phyloP scores from a whole-genome alignment of 1,139 yeast genomes.

The Yamadazyma friedrichii region DNA sequence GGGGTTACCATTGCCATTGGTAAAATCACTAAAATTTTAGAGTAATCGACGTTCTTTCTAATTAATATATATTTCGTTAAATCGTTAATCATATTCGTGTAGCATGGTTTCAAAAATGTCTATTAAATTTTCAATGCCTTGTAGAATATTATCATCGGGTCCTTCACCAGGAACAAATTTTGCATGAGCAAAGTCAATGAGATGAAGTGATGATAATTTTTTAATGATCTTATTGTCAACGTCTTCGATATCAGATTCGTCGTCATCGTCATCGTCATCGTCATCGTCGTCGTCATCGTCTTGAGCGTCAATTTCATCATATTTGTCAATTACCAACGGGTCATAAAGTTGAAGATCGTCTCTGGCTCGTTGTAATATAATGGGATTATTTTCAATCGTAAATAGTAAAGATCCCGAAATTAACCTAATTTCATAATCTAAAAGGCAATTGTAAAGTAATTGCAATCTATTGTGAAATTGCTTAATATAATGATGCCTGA shows the following conservation, averaged over 20 bases:
- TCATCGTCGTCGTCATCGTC: slow-evolving; percentile 33
- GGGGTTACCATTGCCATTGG: slow-evolving; percentile 98
- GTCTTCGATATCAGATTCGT: slow-evolving; percentile 22
- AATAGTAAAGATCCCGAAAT: slow-evolving; percentile 75
- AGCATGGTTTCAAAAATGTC: slow-evolving; percentile 29
- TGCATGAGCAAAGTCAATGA: slow-evolving; percentile 93
- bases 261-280: slow-evolving; percentile 22
- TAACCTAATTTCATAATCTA: slow-evolving; percentile 62
- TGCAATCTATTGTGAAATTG: slow-evolving; percentile 59
- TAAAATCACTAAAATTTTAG: slow-evolving; percentile 76
- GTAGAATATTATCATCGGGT: slow-evolving; percentile 65
- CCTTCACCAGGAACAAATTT: slow-evolving; percentile 62
- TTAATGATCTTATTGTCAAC: slow-evolving; percentile 17
- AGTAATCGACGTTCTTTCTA: slow-evolving; percentile 10
- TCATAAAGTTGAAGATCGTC: slow-evolving; percentile 21
- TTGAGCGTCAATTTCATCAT: slow-evolving; percentile 24
- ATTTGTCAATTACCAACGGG: slow-evolving; percentile 35
- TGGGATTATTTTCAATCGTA: slow-evolving; percentile 65
- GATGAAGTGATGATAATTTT: slow-evolving; percentile 39
- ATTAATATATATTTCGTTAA: neutral
- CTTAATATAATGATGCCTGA: slow-evolving; percentile 18
- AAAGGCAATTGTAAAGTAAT: slow-evolving; percentile 60
- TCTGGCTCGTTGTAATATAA: slow-evolving; percentile 40
- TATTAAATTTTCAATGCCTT: slow-evolving; percentile 65
- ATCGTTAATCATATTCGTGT: slow-evolving; percentile 1